A percentile compares a stretch with the other conserved stretches of the same genome.
phyloP scores from a whole-genome alignment of 305 asterid genomes.

The Petunia hybrid region DNA sequence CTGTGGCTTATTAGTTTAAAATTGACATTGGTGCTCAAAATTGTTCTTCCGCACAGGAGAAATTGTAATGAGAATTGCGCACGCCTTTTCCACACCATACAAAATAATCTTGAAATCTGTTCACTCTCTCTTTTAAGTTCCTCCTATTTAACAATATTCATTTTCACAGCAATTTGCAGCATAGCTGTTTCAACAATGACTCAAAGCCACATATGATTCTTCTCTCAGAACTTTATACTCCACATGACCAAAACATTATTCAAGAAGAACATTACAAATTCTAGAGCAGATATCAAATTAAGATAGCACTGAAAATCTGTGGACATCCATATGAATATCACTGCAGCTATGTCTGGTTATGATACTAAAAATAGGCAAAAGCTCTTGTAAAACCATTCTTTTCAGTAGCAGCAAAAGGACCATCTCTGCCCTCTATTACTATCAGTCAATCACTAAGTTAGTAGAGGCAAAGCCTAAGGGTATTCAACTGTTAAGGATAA shows the following conservation, averaged over 20 bases:
- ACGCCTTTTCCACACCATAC: not conserved
- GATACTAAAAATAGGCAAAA: not conserved
- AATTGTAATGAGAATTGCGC: not conserved
- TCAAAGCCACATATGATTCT: not conserved
- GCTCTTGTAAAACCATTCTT: not conserved
- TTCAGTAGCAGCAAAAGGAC: not conserved
- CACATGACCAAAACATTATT: not conserved
- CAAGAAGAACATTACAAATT: not conserved
- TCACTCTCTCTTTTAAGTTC: not conserved
- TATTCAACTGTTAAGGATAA: not conserved
- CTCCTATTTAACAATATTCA: not conserved
- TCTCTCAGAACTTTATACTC: not conserved
- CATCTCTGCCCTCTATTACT: not conserved
- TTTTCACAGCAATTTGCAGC: conserved; percentile 3
- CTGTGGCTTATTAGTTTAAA: not conserved
- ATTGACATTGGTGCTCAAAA: not conserved
- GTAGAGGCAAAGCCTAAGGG: not conserved
- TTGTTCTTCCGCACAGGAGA: not conserved
- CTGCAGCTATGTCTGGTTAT: not conserved
- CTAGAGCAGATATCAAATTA: not conserved
- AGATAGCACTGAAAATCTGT: not conserved
- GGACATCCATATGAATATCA: conserved; percentile 10
- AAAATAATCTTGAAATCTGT: not conserved
- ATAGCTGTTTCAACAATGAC: not conserved
- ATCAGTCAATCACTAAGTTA: not conserved